Percentiles rank a stretch among this genome's conserved stretches.
Conservation (phyloP, 202 grass and related monocot species). For the Zoysia matrella region DNA sequence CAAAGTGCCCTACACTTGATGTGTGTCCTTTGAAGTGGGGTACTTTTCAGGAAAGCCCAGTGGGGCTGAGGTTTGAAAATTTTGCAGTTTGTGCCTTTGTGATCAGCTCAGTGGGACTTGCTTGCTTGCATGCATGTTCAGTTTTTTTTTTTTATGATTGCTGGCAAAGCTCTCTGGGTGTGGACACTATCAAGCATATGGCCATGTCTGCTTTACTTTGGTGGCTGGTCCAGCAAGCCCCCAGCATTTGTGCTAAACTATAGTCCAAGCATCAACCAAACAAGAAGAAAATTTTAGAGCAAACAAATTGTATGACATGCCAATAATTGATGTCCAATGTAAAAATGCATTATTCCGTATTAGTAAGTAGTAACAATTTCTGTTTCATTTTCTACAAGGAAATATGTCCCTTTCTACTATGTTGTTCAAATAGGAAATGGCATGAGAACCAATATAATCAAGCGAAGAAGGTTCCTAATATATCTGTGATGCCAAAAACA, state of each 20-base stretch:
- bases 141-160: constrained; percentile 26
- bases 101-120: constrained; percentile 21
- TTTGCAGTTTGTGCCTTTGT: constrained; percentile 33
- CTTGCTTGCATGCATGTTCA: constrained; percentile 13
- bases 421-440: neutral
- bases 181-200: neutral
- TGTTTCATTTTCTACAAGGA: neutral
- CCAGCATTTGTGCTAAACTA: constrained; percentile 17
- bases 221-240: constrained; percentile 5
- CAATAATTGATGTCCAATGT: constrained; percentile 21
- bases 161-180: constrained; percentile 29
- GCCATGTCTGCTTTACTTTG: constrained; percentile 26
- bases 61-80: constrained; percentile 16
- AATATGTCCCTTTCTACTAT: neutral
- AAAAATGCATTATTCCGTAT: neutral
- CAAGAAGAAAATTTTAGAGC: neutral
- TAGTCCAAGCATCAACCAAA: neutral
- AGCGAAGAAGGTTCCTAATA: neutral
- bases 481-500: neutral
- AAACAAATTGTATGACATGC: constrained; percentile 1
- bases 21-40: constrained; percentile 36
- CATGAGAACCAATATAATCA: too few relatives aligned
- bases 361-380: neutral
- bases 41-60: constrained; percentile 29
- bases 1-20: constrained; percentile 45